Evolutionary conservation across 2,329 filamentous ascomycete genomes (phyloP), one percentile per base, ranked within the genome.

Genomic region (Fusarium redolens): DNA sequence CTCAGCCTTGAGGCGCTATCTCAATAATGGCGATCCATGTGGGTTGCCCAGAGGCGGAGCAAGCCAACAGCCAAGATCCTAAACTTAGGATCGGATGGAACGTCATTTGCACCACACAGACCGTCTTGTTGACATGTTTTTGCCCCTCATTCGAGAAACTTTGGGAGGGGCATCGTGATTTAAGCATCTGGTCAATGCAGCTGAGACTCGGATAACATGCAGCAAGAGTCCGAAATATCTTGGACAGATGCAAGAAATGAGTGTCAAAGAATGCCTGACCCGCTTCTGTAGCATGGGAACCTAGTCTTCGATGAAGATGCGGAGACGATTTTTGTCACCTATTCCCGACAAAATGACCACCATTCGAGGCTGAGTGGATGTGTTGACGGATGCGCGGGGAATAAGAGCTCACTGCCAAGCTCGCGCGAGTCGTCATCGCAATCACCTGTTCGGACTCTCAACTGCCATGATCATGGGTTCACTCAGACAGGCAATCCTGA

Each of bases 1-100:
- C 71, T 73, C 67, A 73, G 71, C 71, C 71, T 71, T 73, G 70
- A 59, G 69, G 52, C 69, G 60, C 65, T 68, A 59, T 56, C 47
- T 67, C 61, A 48, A 52, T 56, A 55, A 71, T 68, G 70, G 65
- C 56, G 65, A 64, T 68, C 71, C 55, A 71, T 68, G 71, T 74
- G 71, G 71, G 63, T 52, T 71, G 52, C 35, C 48, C 41, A 52
- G 58, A 58, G 67, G 73, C 66, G 68, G 72, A 74, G 72, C 56
- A 73, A 37, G 44, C 55, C 52, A 55, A 61, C 43, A 58, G 44
- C 52, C 63, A 61, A 51, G 44, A 47, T 54, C 35, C 40, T 35
- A 45, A 67, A 48, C 57, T 50, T 50, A 59, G 64, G 59, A 57
- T 69, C 22, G 47, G 50, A 44, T 68, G 65, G 47, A 61, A 72